A percentile compares a stretch with the other conserved stretches of the same genome.
Evolutionary conservation across 306 rosid species (phyloP).

Genomic region (Glycine tomentella): DNA sequence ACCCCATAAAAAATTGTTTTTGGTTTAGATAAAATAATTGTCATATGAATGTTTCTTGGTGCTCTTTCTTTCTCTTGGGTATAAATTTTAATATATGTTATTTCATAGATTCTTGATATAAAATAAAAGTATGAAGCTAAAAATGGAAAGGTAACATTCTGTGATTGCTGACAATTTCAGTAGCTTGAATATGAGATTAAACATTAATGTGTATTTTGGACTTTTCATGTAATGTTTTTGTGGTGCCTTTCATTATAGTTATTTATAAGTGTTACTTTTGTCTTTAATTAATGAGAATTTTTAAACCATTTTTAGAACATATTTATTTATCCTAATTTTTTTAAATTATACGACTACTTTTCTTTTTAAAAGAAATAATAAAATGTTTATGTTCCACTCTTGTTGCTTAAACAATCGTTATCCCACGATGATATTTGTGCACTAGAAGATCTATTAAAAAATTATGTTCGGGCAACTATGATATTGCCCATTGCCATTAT

Average conservation of each 20-base stretch:
- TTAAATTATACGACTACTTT: too few relatives aligned
- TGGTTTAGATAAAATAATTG: conserved; percentile 26
- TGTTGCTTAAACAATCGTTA: neutral
- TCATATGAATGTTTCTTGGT: conserved; percentile 39
- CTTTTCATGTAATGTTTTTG: neutral
- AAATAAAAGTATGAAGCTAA: neutral
- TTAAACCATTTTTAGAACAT: neutral
- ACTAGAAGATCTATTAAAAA: neutral
- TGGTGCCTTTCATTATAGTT: neutral
- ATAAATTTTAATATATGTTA: neutral
- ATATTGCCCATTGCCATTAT: neutral
- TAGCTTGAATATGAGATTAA: neutral
- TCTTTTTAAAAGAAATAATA: too few relatives aligned
- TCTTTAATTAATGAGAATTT: neutral
- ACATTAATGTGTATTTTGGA: neutral
- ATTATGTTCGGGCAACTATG: neutral
- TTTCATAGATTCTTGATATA: neutral
- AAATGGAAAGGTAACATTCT: neutral
- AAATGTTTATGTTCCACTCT: neutral
- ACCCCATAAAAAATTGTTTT: conserved; percentile 18
- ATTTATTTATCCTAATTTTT: neutral
- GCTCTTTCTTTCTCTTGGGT: neutral
- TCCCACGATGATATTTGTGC: neutral
- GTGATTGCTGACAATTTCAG: too few relatives aligned
- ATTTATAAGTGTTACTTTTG: neutral